A percentile compares a stretch with the other conserved stretches of the same genome.
These are phyloP conservation scores for Cryphonectria japonica DNA, from an alignment of 2,329 filamentous ascomycete genomes.

Conservation along the genomic window DNA sequence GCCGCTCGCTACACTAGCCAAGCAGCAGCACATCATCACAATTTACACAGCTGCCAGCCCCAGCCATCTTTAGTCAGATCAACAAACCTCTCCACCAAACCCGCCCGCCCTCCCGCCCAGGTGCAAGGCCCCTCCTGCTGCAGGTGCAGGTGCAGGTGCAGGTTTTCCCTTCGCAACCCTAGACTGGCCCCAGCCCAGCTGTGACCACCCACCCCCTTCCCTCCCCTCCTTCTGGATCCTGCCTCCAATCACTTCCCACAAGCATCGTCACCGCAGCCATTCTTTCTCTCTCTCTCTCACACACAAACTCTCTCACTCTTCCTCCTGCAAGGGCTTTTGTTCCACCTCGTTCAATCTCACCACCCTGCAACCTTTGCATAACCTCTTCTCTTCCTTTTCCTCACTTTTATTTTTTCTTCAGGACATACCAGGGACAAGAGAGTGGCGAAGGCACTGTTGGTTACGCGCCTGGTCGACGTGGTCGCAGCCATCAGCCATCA, in stretches of 20 bases:
- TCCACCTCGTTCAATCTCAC: not conserved
- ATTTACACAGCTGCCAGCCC: not conserved
- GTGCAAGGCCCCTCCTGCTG: not conserved
- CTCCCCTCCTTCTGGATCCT: not conserved
- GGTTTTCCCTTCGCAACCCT: not conserved
- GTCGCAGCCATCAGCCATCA: constrained; percentile 3
- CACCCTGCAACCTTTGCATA: constrained; percentile 5
- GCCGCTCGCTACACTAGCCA: not conserved
- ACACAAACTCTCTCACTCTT: not conserved
- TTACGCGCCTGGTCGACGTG: not conserved
- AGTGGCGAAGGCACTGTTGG: not conserved
- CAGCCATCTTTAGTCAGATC: constrained; percentile 4
- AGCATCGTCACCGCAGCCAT: constrained; percentile 6
- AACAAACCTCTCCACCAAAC: not conserved
- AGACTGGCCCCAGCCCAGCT: not conserved
- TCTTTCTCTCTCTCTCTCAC: not conserved
- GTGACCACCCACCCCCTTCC: not conserved
- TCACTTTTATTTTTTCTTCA: not conserved
- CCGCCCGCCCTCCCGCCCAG: not conserved
- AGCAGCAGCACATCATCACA: constrained; percentile 6
- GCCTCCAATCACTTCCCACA: not conserved
- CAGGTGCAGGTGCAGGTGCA: not conserved
- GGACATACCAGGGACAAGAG: not conserved
- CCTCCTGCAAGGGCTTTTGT: not conserved
- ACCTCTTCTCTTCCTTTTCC: not conserved